Base-by-base conservation (phyloP, 129 eudicot genomes). In the Rutidosis leptorrhynchoides region DNA sequence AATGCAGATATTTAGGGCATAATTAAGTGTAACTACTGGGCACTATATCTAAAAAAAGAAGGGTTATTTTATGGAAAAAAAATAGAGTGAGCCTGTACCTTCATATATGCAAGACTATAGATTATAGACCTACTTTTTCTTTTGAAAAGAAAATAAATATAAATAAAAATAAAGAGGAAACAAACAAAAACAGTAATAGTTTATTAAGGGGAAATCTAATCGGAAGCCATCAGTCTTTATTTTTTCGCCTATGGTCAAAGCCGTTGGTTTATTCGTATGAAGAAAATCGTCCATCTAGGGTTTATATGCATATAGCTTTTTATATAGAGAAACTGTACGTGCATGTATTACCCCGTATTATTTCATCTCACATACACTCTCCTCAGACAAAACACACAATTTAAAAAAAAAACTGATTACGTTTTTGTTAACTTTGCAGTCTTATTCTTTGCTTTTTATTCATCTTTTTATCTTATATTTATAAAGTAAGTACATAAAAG, bases 21-120 rank as follows among this genome's bases (percentile, higher is more conserved):
- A 55, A 69, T 77, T 77, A 56, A 64, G 81, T 57, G 64, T n/a
- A 67, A 75, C 79, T 51, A 52, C 48, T 48, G 72, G 72, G 74
- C 64, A 67, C 57, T 75, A 27, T 61, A 27, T 61, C 64, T 72
- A 22, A 48, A 67, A 75, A 75, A 49, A 62, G 79, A 25, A 49
- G 15, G 14, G 55, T 9, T 67, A 49, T 61, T 67, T 68, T 67
- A 54, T 67, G 56, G 69, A 59, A 58, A 33, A 58, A 33, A 24
- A 48, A 49, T 67, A 62, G 48, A 40, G 69, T 67, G 64, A 68
- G 10, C 6, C 33, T 67, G 79, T 67, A 75, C 79, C 74, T 24
- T 74, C 55, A 65, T 52, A 67, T 74, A 69, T 45, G 74, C 67
- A 49, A 67, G 67, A 14, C 28, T 2, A 16, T 58, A 67, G 67